Evolutionary conservation across 805 yeast species (phyloP), one percentile per base, ranked within the genome.

Genomic region (Saccharomycopsis fibuligera): DNA sequence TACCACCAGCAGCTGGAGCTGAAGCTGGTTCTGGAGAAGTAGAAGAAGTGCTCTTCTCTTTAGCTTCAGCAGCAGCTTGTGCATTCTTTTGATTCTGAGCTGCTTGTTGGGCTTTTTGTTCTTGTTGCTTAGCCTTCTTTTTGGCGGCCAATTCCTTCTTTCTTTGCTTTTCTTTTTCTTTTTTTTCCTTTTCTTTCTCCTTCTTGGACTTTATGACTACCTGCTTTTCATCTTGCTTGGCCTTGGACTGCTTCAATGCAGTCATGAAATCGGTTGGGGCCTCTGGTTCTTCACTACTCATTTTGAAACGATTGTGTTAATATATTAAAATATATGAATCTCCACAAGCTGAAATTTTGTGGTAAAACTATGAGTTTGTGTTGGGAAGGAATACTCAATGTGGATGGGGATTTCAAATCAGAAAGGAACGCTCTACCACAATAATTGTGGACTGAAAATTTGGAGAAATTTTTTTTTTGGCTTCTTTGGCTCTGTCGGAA

Each of bases 131-230:
- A 29, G 79, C 80, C 67, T 88, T 89, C 78, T 88, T 89, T 68
- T 80, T 83, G 47, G 81, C 85, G 39, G 96, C 96, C 52, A 81
- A 78, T 58, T 87, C 95, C 70, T 87, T 89, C 83, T 91, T 91
- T 67, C 81, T 76, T 58, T 83, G 86, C 74, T 91, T 91, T 63
- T 86, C 95, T 56, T 78, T 80, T 66, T 90, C 96, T 66, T 91
- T 95, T 79, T 86, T 87, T 67, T 93, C 96, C 71, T 83, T 90
- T 70, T 91, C 95, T 69, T 85, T 86, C 62, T 86, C 98, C 69
- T 91, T 89, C 77, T 91, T 93, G 50, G 91, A 79, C 67, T 90
- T 88, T 62, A 89, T 73, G 53, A 77, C 79, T 48, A 79, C 82
- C 52, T 75, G 80, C 66, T 80, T 81, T 41, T 74, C 81, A 57